These are phyloP conservation scores for Hypericum perforatum DNA, from an alignment of 345 rosid genomes.

Conservation along the genomic window DNA sequence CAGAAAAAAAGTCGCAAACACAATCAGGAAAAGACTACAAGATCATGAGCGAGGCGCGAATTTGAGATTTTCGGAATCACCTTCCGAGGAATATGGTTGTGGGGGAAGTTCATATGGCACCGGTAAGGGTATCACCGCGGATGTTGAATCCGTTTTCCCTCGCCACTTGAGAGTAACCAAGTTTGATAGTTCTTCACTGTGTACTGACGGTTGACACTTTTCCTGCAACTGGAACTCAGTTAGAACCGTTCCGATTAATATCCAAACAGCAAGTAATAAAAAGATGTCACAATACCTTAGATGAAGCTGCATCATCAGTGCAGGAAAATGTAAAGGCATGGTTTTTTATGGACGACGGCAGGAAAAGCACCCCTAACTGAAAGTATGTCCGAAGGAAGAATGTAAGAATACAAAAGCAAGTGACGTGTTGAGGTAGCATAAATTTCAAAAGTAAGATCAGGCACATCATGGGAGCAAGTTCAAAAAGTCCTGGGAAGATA, in stretches of 20 bases:
- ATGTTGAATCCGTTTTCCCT: slow-evolving; percentile 27
- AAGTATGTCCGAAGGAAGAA: background rate
- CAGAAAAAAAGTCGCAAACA: slow-evolving; percentile 2
- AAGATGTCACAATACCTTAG: slow-evolving; percentile 22
- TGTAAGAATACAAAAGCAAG: background rate
- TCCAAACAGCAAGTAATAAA: background rate
- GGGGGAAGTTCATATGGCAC: slow-evolving; percentile 85
- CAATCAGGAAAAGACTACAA: background rate
- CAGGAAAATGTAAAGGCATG: slow-evolving; percentile 47
- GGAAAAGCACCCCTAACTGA: slow-evolving; percentile 79
- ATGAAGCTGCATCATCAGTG: slow-evolving; percentile 21
- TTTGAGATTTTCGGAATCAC: slow-evolving; percentile 17
- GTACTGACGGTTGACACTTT: slow-evolving; percentile 9
- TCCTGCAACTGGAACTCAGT: slow-evolving; percentile 13
- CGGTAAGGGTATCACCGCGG: slow-evolving; percentile 50
- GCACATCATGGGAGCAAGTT: background rate
- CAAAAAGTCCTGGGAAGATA: background rate
- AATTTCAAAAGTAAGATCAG: background rate
- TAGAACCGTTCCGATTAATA: background rate
- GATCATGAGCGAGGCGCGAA: background rate
- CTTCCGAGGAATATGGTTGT: slow-evolving; percentile 56
- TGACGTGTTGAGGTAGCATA: too few relatives aligned
- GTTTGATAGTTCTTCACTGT: slow-evolving; percentile 23
- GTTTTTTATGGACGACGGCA: slow-evolving; percentile 33
- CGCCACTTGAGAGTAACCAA: slow-evolving; percentile 63